Evolutionary conservation across 306 rosid species (phyloP).

Genomic region (Casuarina cunninghamiana): DNA sequence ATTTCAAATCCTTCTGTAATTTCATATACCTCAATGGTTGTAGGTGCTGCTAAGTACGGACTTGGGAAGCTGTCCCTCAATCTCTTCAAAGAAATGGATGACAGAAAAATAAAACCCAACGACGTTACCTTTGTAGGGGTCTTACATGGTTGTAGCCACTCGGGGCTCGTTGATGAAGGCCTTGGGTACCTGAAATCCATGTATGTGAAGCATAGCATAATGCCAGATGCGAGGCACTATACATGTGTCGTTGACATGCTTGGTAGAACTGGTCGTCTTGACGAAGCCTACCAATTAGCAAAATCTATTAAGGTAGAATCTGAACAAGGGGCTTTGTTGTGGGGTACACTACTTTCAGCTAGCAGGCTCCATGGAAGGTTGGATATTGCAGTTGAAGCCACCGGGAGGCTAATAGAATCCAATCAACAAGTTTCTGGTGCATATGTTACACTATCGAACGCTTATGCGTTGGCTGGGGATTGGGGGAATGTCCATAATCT

Average conservation of each 20-base stretch:
- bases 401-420: conserved; percentile 58
- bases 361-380: conserved; percentile 86
- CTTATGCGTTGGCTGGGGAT: conserved; percentile 72
- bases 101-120: conserved; percentile 58
- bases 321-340: conserved; percentile 50
- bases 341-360: conserved; percentile 84
- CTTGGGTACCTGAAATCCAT: conserved; percentile 59
- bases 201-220: conserved; percentile 55
- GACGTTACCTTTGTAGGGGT: conserved; percentile 78
- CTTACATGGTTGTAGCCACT: conserved; percentile 85
- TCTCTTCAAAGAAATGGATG: conserved; percentile 71
- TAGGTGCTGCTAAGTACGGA: conserved; percentile 85
- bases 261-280: conserved; percentile 66
- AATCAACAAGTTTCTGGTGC: conserved; percentile 67
- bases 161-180: conserved; percentile 78
- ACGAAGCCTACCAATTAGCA: conserved; percentile 66
- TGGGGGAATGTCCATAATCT: conserved; percentile 65
- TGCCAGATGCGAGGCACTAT: conserved; percentile 65
- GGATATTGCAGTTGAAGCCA: conserved; percentile 71
- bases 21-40: conserved; percentile 79
- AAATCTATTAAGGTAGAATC: conserved; percentile 51
- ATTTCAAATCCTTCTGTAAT: conserved; percentile 57
- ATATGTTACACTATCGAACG: conserved; percentile 65
- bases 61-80: conserved; percentile 58
- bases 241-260: conserved; percentile 81